A percentile compares a stretch with the other conserved stretches of the same genome.
These are phyloP conservation scores for Leccinum ponderosum DNA, from an alignment of 1,284 basidiomycete species.

Conservation along the genomic window DNA sequence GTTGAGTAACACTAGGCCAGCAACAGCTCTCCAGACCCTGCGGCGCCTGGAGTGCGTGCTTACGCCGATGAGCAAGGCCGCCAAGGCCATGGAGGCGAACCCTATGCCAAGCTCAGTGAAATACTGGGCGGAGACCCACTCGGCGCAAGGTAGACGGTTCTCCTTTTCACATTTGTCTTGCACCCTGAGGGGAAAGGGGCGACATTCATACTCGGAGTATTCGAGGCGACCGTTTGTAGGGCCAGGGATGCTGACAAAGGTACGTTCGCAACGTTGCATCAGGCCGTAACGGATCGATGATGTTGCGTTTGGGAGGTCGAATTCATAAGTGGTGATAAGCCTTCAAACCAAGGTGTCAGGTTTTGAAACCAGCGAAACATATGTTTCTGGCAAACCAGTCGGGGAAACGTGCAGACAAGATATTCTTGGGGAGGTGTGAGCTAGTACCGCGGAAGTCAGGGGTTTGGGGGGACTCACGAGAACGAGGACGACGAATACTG, in stretches of 20 bases:
- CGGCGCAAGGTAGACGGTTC: conserved; percentile 59
- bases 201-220: conserved; percentile 61
- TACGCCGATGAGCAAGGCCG: conserved; percentile 63
- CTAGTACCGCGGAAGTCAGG: neutral
- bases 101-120: conserved; percentile 60
- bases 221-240: conserved; percentile 44
- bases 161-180: conserved; percentile 63
- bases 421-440: conserved; percentile 44
- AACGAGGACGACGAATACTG: conserved; percentile 48
- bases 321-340: conserved; percentile 55
- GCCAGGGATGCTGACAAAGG: conserved; percentile 49
- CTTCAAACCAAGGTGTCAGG: conserved; percentile 40
- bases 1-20: conserved; percentile 60
- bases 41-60: conserved; percentile 70
- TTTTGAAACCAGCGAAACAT: conserved; percentile 8
- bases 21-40: conserved; percentile 72
- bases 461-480: conserved; percentile 45
- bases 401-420: conserved; percentile 53
- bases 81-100: conserved; percentile 57
- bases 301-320: conserved; percentile 47
- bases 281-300: conserved; percentile 61
- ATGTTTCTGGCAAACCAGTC: conserved; percentile 57
- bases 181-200: conserved; percentile 61
- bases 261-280: conserved; percentile 54
- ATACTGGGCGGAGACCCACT: conserved; percentile 72